A percentile compares a stretch with the other conserved stretches of the same genome.
Evolutionary conservation across 352 stramenopile genomes (phyloP).

Genomic region (Globisporangium cylindrosporum): DNA sequence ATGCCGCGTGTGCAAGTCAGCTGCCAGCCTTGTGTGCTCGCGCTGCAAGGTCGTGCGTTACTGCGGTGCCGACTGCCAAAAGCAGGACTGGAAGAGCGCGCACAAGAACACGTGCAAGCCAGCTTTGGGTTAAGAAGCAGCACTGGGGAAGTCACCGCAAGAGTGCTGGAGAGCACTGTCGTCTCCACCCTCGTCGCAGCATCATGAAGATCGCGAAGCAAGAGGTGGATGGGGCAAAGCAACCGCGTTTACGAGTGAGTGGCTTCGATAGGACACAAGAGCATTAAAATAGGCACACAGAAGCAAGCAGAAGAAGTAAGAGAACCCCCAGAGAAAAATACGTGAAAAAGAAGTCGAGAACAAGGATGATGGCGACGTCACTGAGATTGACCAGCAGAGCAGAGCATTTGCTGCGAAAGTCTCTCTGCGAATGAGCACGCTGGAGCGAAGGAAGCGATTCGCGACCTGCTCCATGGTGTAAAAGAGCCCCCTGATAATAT

Average conservation of each 20-base stretch:
- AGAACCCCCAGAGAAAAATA: not conserved
- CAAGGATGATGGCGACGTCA: not conserved
- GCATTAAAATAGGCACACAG: constrained; percentile 15
- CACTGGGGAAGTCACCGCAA: constrained; percentile 9
- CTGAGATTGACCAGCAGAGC: not conserved
- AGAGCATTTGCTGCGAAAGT: not conserved
- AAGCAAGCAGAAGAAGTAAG: not conserved
- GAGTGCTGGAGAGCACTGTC: no score
- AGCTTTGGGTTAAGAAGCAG: constrained; percentile 20
- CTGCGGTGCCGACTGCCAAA: constrained; percentile 85
- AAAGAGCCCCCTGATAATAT: not conserved
- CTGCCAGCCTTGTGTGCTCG: constrained; percentile 78
- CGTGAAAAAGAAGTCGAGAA: not conserved
- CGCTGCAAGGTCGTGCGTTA: constrained; percentile 87
- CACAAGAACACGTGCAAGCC: constrained; percentile 88
- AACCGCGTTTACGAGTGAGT: not conserved
- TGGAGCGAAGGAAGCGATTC: constrained; percentile 5
- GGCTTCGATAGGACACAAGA: constrained; percentile 14
- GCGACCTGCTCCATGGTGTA: not conserved
- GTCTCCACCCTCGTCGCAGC: not conserved
- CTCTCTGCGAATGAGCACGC: not conserved
- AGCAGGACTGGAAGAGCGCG: constrained; percentile 84
- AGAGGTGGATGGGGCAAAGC: not conserved
- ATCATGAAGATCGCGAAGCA: not conserved
- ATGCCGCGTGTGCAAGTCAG: constrained; percentile 80